phyloP scores from a whole-genome alignment of 2,329 filamentous ascomycete species.

The Fusarium neocosmosporiellum region DNA sequence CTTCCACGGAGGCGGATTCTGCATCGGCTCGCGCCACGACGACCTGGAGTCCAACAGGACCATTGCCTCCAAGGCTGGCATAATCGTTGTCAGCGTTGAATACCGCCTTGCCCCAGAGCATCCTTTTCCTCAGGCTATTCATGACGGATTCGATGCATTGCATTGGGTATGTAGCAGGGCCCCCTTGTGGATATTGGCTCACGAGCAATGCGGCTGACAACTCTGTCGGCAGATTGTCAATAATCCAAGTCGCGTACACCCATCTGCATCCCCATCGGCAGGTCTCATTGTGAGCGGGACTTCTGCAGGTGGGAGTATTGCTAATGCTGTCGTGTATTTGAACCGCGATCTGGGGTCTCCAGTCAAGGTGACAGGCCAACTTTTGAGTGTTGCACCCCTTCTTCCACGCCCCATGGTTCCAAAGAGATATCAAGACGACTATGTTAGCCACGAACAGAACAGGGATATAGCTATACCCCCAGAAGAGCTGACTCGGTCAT shows the following conservation, averaged over 20 bases:
- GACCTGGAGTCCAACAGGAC: not conserved
- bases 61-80: not conserved
- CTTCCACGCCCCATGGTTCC: not conserved
- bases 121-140: not conserved
- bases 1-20: conserved; percentile 3
- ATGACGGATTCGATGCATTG: not conserved
- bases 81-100: not conserved
- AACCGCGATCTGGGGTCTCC: not conserved
- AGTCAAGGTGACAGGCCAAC: not conserved
- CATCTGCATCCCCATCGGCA: conserved; percentile 1
- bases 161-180: not conserved
- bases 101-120: not conserved
- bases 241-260: no score
- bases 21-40: not conserved
- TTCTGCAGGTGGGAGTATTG: conserved; percentile 1
- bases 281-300: not conserved
- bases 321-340: conserved; percentile 5
- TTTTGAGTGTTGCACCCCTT: conserved; percentile 1
- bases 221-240: no score
- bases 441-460: not conserved
- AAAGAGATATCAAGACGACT: not conserved
- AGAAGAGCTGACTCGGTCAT: not conserved
- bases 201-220: not conserved
- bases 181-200: not conserved
- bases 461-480: not conserved